A percentile compares a stretch with the other conserved stretches of the same genome.
These are phyloP conservation scores for Hirschioporus abietinus DNA, from an alignment of 768 basidiomycete species.

Conservation along the genomic window DNA sequence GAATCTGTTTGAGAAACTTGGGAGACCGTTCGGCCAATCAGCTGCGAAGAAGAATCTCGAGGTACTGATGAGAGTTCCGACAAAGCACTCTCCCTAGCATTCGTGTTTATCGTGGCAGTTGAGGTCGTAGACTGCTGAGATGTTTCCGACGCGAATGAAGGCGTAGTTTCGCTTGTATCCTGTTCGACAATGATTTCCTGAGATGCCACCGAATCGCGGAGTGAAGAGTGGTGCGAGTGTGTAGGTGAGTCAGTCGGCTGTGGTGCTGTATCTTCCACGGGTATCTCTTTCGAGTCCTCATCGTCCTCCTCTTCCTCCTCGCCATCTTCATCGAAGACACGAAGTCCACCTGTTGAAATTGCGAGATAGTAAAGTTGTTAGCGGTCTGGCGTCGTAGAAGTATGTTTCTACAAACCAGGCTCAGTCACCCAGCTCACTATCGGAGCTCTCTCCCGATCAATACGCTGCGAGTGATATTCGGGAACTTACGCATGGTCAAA, in stretches of 20 bases:
- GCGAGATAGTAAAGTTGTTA: neutral
- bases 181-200: conserved; percentile 61
- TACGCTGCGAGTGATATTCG: neutral
- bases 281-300: conserved; percentile 28
- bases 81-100: neutral
- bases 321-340: conserved; percentile 27
- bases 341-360: neutral
- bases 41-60: neutral
- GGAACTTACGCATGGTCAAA: neutral
- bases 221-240: conserved; percentile 28
- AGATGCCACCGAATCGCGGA: conserved; percentile 51
- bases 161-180: conserved; percentile 49
- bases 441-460: neutral
- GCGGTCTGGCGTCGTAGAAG: neutral
- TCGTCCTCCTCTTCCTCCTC: conserved; percentile 38
- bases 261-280: neutral
- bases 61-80: neutral
- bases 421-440: conserved; percentile 3
- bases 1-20: conserved; percentile 56
- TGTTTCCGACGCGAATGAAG: conserved; percentile 26
- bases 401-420: neutral
- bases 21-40: conserved; percentile 31
- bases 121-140: neutral
- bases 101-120: neutral
- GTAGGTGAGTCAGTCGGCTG: neutral